Evolutionary conservation across 176 grass and related monocot genomes (phyloP).

Genomic region (Carex scoparia): DNA sequence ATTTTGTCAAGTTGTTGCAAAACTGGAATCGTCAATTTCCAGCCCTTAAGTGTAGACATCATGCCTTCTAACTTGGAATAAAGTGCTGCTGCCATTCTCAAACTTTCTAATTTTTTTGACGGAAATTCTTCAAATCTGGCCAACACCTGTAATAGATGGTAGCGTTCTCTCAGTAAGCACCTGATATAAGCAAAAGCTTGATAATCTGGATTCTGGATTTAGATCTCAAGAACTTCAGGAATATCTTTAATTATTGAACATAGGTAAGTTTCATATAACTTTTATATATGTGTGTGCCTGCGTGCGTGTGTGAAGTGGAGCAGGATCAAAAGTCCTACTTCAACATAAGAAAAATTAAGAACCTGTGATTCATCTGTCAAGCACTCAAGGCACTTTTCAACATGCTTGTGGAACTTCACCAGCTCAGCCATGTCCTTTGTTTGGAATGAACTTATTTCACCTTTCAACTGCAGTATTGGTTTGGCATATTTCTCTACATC

Average conservation of each 20-base stretch:
- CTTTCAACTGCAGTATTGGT: conserved; percentile 42
- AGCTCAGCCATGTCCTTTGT: conserved; percentile 52
- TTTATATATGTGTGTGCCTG: not conserved
- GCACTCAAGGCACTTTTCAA: conserved; percentile 41
- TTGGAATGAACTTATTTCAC: conserved; percentile 37
- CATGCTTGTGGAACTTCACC: conserved; percentile 34
- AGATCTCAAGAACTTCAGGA: not conserved
- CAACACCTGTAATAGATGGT: conserved; percentile 34
- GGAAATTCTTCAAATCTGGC: conserved; percentile 63
- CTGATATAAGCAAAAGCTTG: not conserved
- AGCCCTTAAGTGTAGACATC: conserved; percentile 32
- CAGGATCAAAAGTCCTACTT: not conserved
- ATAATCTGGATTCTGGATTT: not conserved
- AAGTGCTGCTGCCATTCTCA: conserved; percentile 48
- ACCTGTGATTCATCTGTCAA: conserved; percentile 74
- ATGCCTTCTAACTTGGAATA: conserved; percentile 46
- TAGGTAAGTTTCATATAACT: not conserved
- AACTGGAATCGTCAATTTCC: conserved; percentile 33
- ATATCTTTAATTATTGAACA: not conserved
- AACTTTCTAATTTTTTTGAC: conserved; percentile 46
- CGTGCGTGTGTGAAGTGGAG: not conserved
- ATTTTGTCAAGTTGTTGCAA: conserved; percentile 44
- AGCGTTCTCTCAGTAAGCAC: not conserved
- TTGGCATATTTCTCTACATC: conserved; percentile 44
- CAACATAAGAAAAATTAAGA: not conserved